These are phyloP conservation scores for Acacia pycnantha DNA, from an alignment of 331 rosid genomes.

Conservation along the genomic window DNA sequence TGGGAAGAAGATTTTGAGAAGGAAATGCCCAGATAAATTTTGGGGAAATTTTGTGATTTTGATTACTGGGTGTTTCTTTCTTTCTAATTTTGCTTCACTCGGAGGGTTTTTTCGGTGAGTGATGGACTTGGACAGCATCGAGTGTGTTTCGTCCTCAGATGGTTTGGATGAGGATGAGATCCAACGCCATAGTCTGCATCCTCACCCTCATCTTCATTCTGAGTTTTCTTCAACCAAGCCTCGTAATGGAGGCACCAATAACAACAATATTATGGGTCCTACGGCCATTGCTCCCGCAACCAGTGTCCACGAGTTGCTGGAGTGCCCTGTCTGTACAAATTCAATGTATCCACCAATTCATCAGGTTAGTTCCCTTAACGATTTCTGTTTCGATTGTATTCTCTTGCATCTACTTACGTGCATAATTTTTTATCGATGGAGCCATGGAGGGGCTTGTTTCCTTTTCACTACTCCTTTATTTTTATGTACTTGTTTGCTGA, in stretches of 20 bases:
- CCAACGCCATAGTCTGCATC: conserved; percentile 52
- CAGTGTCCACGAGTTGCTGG: conserved; percentile 96
- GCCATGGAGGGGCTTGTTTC: background rate
- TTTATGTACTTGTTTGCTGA: conserved; percentile 6
- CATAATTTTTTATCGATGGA: background rate
- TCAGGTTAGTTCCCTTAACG: conserved; percentile 54
- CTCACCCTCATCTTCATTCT: conserved; percentile 63
- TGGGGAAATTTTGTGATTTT: conserved; percentile 34
- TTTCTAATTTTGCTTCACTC: conserved; percentile 8
- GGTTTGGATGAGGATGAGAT: conserved; percentile 98
- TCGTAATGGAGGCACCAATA: conserved; percentile 57
- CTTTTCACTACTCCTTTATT: background rate
- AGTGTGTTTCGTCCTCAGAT: conserved; percentile 88
- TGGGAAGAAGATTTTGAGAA: conserved; percentile 21
- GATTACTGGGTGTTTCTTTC: conserved; percentile 35
- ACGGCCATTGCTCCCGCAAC: conserved; percentile 86
- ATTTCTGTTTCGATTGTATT: background rate
- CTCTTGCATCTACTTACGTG: background rate
- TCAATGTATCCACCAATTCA: conserved; percentile 99
- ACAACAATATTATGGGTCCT: conserved; percentile 40
- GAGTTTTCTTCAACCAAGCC: conserved; percentile 74
- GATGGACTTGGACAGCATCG: conserved; percentile 93
- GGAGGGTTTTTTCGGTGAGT: conserved; percentile 28
- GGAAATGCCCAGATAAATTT: conserved; percentile 29
- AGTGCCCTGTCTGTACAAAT: conserved; percentile 97